A percentile compares a stretch with the other conserved stretches of the same genome.
These are phyloP conservation scores for Climacium dendroides DNA, from an alignment of 225 moss, liverwort and hornwort species.

Conservation along the genomic window DNA sequence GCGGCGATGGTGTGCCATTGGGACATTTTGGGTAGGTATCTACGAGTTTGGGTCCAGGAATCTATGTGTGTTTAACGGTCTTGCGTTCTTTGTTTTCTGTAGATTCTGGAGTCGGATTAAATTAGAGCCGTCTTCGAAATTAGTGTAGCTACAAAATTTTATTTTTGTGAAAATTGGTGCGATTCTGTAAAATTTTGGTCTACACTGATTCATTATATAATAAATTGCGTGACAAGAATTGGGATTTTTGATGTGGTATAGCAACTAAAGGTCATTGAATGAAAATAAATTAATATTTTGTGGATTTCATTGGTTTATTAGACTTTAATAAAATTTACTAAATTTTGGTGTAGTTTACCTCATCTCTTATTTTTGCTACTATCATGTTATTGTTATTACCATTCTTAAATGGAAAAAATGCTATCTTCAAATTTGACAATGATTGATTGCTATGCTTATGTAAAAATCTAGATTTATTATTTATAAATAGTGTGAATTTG, in stretches of 20 bases:
- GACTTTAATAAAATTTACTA: too few relatives aligned
- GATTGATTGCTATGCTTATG: fast-evolving
- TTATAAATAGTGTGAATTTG: not conserved
- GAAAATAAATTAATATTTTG: too few relatives aligned
- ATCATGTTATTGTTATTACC: not conserved
- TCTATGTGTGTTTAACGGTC: not conserved
- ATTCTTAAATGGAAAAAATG: not conserved
- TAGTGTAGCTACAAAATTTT: not conserved
- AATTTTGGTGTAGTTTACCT: fast-evolving
- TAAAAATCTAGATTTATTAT: fast-evolving
- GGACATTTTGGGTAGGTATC: not conserved
- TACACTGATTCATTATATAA: not conserved
- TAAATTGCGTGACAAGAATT: not conserved
- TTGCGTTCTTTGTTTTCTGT: not conserved
- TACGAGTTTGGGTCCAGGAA: not conserved
- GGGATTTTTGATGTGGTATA: not conserved
- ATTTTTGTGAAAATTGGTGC: not conserved
- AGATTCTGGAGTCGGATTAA: not conserved
- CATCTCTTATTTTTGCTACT: not conserved
- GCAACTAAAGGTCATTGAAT: not conserved
- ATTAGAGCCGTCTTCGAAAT: not conserved
- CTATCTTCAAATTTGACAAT: not conserved
- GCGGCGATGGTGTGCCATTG: not conserved
- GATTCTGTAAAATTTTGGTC: not conserved
- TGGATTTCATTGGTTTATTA: not conserved